Conservation (phyloP, 768 basidiomycete genomes). For the Hericium erinaceus region DNA sequence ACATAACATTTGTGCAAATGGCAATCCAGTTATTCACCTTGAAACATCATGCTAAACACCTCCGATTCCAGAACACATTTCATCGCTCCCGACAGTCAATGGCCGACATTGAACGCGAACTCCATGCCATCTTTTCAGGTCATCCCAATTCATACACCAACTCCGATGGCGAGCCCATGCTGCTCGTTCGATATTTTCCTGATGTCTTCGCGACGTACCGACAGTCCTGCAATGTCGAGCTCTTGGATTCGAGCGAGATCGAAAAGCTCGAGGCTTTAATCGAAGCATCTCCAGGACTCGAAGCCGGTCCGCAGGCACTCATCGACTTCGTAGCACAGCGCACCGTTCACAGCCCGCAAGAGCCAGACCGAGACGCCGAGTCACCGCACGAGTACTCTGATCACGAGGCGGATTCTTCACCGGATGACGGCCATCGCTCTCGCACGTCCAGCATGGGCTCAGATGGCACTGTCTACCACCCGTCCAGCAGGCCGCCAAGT, state of each 20-base stretch:
- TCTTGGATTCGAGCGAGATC: conserved; percentile 59
- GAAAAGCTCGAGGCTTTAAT: conserved; percentile 49
- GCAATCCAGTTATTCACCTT: not conserved
- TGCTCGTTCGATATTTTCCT: conserved; percentile 63
- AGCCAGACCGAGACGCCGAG: not conserved
- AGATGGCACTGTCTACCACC: conserved; percentile 20
- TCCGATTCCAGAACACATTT: conserved; percentile 14
- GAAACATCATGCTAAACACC: not conserved
- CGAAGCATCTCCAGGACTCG: conserved; percentile 48
- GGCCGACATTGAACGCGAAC: conserved; percentile 59
- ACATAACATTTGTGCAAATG: too few relatives aligned
- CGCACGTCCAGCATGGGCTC: conserved; percentile 57
- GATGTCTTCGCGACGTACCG: conserved; percentile 62
- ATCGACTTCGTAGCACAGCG: conserved; percentile 49
- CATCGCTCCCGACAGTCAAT: conserved; percentile 61
- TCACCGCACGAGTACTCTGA: conserved; percentile 26
- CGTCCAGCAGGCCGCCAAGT: conserved; percentile 28
- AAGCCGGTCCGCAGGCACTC: conserved; percentile 60
- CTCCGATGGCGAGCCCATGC: conserved; percentile 49
- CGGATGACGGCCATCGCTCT: conserved; percentile 21
- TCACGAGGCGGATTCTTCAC: conserved; percentile 27
- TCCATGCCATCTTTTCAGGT: conserved; percentile 55
- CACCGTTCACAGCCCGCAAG: conserved; percentile 5
- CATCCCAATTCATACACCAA: conserved; percentile 54
- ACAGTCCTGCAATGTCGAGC: conserved; percentile 47